Evolutionary conservation across 495 filamentous ascomycete species (phyloP).

Genomic region (Penicillium canescens): DNA sequence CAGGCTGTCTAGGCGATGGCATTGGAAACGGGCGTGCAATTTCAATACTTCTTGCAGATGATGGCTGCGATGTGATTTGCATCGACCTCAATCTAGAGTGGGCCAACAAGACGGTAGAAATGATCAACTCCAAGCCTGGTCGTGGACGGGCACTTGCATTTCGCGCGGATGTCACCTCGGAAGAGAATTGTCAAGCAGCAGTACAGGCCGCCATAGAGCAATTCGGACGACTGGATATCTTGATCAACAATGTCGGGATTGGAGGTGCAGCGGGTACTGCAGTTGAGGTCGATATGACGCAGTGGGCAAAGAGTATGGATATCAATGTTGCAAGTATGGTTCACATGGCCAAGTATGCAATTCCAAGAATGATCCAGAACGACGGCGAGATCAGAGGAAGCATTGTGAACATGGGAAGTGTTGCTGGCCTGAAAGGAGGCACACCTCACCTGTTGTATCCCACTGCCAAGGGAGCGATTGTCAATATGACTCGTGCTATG

Average conservation of each 20-base stretch:
- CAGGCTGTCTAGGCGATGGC: conserved; percentile 51
- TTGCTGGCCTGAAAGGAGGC: conserved; percentile 57
- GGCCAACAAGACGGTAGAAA: conserved; percentile 48
- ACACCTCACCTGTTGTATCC: conserved; percentile 62
- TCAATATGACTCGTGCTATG: conserved; percentile 61
- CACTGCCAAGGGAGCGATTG: conserved; percentile 59
- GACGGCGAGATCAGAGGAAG: conserved; percentile 36
- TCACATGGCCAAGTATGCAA: conserved; percentile 53
- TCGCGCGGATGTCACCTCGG: conserved; percentile 49
- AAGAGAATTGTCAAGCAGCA: conserved; percentile 43
- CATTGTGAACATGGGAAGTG: conserved; percentile 59
- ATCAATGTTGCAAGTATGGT: conserved; percentile 62
- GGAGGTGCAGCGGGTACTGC: conserved; percentile 54
- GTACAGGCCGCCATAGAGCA: conserved; percentile 36
- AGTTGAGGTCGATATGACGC: conserved; percentile 52
- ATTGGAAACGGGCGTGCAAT: conserved; percentile 62
- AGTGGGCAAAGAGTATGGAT: conserved; percentile 53
- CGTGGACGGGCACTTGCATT: conserved; percentile 36
- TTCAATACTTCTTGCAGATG: conserved; percentile 55
- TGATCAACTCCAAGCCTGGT: conserved; percentile 37
- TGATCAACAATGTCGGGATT: conserved; percentile 59
- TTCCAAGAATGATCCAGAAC: conserved; percentile 55
- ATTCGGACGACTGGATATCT: conserved; percentile 55
- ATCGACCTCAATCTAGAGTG: conserved; percentile 48
- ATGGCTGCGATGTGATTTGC: conserved; percentile 55